Conservation (phyloP, 805 yeast species). For the Yarrowia hollandica region DNA sequence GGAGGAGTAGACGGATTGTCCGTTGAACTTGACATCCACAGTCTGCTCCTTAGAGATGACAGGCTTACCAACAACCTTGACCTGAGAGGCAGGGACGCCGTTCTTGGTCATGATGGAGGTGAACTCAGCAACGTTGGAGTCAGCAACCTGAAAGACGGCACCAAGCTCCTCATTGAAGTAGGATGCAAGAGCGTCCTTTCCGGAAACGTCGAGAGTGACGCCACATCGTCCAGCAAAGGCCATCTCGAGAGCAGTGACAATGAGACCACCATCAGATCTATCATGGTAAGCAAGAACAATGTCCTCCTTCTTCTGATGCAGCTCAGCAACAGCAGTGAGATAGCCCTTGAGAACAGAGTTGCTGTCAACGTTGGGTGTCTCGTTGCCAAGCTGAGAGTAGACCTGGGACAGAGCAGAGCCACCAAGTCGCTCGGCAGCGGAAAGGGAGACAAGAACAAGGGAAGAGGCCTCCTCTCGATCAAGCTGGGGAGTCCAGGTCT, state of each 20-base stretch:
- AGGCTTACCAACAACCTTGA: constrained; percentile 66
- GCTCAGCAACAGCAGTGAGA: constrained; percentile 63
- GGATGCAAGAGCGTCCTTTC: constrained; percentile 49
- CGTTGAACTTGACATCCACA: constrained; percentile 52
- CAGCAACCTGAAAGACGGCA: constrained; percentile 86
- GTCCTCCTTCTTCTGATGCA: constrained; percentile 60
- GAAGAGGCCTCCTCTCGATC: constrained; percentile 47
- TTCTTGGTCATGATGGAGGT: constrained; percentile 53
- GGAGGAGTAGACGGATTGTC: constrained; percentile 48
- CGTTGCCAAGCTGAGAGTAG: constrained; percentile 79
- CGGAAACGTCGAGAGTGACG: constrained; percentile 52
- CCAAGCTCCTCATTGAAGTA: constrained; percentile 94
- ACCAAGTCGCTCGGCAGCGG: constrained; percentile 69
- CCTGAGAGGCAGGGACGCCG: constrained; percentile 56
- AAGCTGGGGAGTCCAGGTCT: constrained; percentile 93
- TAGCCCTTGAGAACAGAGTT: constrained; percentile 63
- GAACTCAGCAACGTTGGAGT: constrained; percentile 52
- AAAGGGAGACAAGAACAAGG: constrained; percentile 81
- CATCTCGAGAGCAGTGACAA: constrained; percentile 87
- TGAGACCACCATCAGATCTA: constrained; percentile 93
- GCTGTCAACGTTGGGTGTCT: constrained; percentile 80
- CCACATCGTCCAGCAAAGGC: constrained; percentile 96
- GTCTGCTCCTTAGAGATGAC: constrained; percentile 52
- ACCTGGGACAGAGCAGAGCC: constrained; percentile 96
- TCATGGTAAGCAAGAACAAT: constrained; percentile 88